Conservation (phyloP, 345 rosid genomes). For the Boechera stricta region DNA sequence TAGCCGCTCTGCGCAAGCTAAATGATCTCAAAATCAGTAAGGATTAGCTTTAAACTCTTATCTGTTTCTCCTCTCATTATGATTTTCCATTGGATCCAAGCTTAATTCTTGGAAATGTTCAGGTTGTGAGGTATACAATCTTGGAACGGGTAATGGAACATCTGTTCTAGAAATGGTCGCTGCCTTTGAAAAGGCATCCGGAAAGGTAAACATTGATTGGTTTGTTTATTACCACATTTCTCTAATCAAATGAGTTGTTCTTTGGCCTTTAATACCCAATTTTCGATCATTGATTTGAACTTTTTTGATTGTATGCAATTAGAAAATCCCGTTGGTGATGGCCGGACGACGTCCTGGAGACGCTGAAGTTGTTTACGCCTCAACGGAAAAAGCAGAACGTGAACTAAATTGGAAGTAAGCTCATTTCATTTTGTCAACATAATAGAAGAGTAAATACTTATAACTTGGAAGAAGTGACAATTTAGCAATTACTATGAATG, state of each 20-base stretch:
- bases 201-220: constrained; percentile 59
- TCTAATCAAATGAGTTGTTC: neutral
- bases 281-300: neutral
- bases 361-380: constrained; percentile 86
- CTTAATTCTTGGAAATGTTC: constrained; percentile 5
- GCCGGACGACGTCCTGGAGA: constrained; percentile 90
- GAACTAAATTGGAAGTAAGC: constrained; percentile 97
- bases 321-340: constrained; percentile 83
- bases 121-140: constrained; percentile 97
- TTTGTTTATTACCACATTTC: neutral
- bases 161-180: constrained; percentile 96
- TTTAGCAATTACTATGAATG: neutral
- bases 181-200: constrained; percentile 94
- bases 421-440: neutral
- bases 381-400: constrained; percentile 73
- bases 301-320: neutral
- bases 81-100: neutral
- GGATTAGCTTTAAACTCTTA: neutral
- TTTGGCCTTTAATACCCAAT: neutral
- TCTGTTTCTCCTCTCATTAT: neutral
- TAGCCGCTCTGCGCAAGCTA: constrained; percentile 84
- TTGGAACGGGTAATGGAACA: constrained; percentile 97
- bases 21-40: constrained; percentile 70
- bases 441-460: neutral
- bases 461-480: neutral